A percentile compares a stretch with the other conserved stretches of the same genome.
These are phyloP conservation scores for Russula earlei DNA, from an alignment of 768 basidiomycete species.

Conservation along the genomic window DNA sequence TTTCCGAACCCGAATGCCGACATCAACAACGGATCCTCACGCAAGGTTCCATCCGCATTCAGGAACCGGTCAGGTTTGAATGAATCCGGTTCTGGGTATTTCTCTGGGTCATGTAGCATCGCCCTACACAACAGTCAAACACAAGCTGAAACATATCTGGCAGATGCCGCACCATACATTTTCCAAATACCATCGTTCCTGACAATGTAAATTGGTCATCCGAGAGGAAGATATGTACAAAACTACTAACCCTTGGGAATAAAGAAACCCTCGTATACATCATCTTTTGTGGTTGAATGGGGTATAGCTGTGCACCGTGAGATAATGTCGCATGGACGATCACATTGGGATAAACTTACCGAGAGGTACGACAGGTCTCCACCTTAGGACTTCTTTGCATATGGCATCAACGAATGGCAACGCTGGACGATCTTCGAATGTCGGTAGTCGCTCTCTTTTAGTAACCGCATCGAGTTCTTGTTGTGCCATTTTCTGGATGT, in stretches of 20 bases:
- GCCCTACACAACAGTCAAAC: neutral
- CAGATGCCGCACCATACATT: neutral
- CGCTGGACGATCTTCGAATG: constrained; percentile 4
- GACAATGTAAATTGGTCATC: neutral
- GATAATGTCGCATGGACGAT: neutral
- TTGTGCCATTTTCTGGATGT: neutral
- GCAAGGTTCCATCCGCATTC: neutral
- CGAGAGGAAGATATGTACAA: too few species aligned
- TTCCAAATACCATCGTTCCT: neutral
- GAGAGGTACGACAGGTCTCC: neutral
- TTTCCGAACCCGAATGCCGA: constrained; percentile 20
- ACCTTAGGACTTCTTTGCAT: constrained; percentile 3
- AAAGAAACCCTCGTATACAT: constrained; percentile 6
- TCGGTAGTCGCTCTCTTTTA: neutral
- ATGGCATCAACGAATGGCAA: constrained; percentile 3
- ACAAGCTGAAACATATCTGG: too few species aligned
- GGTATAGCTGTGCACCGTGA: neutral
- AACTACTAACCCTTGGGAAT: neutral
- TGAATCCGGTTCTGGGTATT: constrained; percentile 1
- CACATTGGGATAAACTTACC: neutral
- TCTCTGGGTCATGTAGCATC: neutral
- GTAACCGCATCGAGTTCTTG: neutral
- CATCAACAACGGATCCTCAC: neutral
- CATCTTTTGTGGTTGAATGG: neutral
- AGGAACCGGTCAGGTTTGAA: constrained; percentile 9